phyloP scores from a whole-genome alignment of 345 rosid species.

The Lepidium aucheri region DNA sequence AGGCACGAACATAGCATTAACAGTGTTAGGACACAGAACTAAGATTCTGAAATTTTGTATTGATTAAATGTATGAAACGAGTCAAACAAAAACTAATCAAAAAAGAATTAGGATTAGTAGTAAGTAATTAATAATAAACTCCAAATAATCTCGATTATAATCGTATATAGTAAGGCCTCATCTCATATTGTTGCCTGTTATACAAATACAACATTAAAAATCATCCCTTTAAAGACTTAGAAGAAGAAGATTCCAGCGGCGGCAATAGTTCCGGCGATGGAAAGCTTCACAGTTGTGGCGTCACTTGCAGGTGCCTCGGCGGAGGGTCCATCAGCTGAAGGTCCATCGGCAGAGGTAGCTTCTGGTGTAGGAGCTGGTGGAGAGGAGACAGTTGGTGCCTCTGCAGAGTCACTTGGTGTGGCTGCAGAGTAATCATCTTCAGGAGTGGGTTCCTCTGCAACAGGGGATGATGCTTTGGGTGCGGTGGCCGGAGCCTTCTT shows the following conservation, averaged over 20 bases:
- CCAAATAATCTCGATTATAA: too few species aligned
- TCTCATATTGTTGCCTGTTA: background rate
- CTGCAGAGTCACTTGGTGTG: conserved; percentile 16
- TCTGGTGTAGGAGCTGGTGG: conserved; percentile 25
- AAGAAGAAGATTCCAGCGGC: conserved; percentile 23
- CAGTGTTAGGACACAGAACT: too few species aligned
- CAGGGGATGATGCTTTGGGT: conserved; percentile 22
- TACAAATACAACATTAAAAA: background rate
- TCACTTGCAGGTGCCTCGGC: conserved; percentile 10
- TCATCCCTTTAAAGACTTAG: conserved; percentile 1
- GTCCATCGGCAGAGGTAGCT: conserved; percentile 11
- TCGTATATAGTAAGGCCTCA: background rate
- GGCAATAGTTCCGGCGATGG: conserved; percentile 18
- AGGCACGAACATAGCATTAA: too few species aligned
- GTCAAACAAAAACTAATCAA: too few species aligned
- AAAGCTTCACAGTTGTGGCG: conserved; percentile 16
- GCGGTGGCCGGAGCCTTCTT: conserved; percentile 16
- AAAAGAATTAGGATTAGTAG: too few species aligned
- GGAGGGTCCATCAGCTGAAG: conserved; percentile 16
- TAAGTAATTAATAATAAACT: too few species aligned
- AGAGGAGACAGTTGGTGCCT: conserved; percentile 17
- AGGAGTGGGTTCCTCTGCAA: conserved; percentile 18
- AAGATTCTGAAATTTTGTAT: too few species aligned
- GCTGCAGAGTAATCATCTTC: conserved; percentile 18
- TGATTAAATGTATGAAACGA: too few species aligned